Percentiles rank a stretch among this genome's conserved stretches.
These are phyloP conservation scores for Nicotiana noctiflora DNA, from an alignment of 257 asterid species.

Conservation along the genomic window DNA sequence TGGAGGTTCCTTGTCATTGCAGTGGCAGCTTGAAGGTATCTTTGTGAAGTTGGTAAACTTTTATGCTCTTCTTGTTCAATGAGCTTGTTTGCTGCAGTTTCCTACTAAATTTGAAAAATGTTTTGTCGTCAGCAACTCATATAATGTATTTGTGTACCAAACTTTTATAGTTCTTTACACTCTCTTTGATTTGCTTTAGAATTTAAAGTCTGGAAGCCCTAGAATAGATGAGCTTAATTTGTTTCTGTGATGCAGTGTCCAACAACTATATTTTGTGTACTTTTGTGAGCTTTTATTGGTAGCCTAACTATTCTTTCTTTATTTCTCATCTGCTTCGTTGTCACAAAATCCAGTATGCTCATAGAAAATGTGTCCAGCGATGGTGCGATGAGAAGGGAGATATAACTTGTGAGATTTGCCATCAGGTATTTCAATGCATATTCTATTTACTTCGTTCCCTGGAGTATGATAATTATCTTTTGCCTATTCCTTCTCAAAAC, in stretches of 20 bases:
- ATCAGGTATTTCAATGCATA: constrained; percentile 24
- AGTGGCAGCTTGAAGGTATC: constrained; percentile 47
- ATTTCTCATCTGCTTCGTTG: not conserved
- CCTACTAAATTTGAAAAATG: not conserved
- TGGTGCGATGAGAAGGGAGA: constrained; percentile 56
- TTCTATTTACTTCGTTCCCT: not conserved
- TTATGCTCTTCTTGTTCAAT: not conserved
- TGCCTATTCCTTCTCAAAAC: not conserved
- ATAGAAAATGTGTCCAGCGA: constrained; percentile 42
- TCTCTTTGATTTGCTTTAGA: not conserved
- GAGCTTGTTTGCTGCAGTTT: not conserved
- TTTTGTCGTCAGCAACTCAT: not conserved
- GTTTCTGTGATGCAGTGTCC: not conserved
- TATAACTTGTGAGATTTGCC: constrained; percentile 46
- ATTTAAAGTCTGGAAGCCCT: not conserved
- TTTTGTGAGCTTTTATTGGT: not conserved
- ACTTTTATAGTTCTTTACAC: not conserved
- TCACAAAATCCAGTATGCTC: constrained; percentile 32
- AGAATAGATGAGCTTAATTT: not conserved
- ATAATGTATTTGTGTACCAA: not conserved
- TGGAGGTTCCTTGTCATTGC: constrained; percentile 45
- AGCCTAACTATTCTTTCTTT: not conserved
- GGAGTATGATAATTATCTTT: not conserved
- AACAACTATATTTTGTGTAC: not conserved
- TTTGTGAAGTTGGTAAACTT: constrained; percentile 2